phyloP scores from a whole-genome alignment of 495 filamentous ascomycete species.

The Tetracladium marchalianum region DNA sequence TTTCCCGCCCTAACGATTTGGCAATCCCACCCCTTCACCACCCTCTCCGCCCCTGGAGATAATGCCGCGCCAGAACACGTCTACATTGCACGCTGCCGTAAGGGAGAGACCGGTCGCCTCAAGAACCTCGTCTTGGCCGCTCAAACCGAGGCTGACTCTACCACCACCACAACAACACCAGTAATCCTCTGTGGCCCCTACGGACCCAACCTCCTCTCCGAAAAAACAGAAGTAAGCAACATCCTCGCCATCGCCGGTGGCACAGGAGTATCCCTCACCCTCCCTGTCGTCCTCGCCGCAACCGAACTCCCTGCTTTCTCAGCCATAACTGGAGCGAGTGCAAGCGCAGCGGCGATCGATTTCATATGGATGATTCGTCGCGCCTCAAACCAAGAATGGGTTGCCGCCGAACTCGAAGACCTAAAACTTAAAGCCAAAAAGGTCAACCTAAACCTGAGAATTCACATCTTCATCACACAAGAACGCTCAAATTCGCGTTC shows the following conservation, averaged over 20 bases:
- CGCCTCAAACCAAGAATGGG: slow-evolving; percentile 43
- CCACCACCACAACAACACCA: slow-evolving; percentile 25
- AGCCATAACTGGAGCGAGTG: background rate
- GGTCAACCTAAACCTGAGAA: slow-evolving; percentile 26
- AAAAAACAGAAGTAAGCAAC: slow-evolving; percentile 34
- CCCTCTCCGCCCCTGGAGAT: slow-evolving; percentile 35
- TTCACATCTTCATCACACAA: slow-evolving; percentile 49
- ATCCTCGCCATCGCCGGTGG: slow-evolving; percentile 54
- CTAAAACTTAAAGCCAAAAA: slow-evolving; percentile 27
- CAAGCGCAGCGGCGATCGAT: slow-evolving; percentile 31
- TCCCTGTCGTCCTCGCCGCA: slow-evolving; percentile 42
- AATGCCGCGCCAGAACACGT: slow-evolving; percentile 36
- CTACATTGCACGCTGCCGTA: slow-evolving; percentile 51
- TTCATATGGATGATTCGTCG: slow-evolving; percentile 54
- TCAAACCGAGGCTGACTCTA: slow-evolving; percentile 18
- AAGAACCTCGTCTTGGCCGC: slow-evolving; percentile 30
- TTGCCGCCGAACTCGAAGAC: slow-evolving; percentile 41
- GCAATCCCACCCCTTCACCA: slow-evolving; percentile 62
- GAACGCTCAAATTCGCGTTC: slow-evolving; percentile 17
- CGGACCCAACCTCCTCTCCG: slow-evolving; percentile 36
- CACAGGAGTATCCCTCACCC: slow-evolving; percentile 53
- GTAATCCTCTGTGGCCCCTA: slow-evolving; percentile 52
- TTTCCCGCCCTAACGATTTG: slow-evolving; percentile 50
- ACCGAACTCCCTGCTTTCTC: slow-evolving; percentile 20
- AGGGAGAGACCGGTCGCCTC: slow-evolving; percentile 48